Conservation (phyloP, 2,329 filamentous ascomycete species). For the Boeremia lycopersici region DNA sequence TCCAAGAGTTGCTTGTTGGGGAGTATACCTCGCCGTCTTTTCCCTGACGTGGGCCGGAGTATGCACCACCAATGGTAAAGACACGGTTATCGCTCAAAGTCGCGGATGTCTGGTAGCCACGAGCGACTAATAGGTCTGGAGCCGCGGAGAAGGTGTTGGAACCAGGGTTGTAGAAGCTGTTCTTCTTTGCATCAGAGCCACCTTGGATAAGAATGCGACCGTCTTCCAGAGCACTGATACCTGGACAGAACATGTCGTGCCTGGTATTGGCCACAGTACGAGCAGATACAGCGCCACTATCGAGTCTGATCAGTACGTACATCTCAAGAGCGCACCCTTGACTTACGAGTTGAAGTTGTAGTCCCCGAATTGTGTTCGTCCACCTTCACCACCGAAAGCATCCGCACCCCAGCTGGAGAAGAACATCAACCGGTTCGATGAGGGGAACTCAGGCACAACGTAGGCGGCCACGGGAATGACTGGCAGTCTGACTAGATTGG, state of each 20-base stretch:
- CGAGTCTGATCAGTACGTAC: conserved; percentile 5
- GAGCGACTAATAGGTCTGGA: conserved; percentile 30
- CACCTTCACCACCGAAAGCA: conserved; percentile 32
- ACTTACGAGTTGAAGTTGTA: conserved; percentile 35
- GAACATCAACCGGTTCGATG: conserved; percentile 28
- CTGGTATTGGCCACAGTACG: conserved; percentile 32
- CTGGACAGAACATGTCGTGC: conserved; percentile 38
- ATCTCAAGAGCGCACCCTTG: too few relatives aligned
- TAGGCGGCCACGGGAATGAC: conserved; percentile 40
- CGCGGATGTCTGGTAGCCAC: conserved; percentile 30
- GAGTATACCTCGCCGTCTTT: conserved; percentile 35
- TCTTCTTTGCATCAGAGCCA: conserved; percentile 30
- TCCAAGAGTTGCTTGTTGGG: conserved; percentile 29
- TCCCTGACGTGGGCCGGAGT: conserved; percentile 27
- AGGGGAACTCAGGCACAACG: conserved; percentile 33
- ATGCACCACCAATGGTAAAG: conserved; percentile 37
- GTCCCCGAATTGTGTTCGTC: conserved; percentile 32
- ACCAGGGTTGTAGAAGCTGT: conserved; percentile 29
- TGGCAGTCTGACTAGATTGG: conserved; percentile 32
- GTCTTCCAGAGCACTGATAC: conserved; percentile 31
- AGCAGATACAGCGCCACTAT: conserved; percentile 29
- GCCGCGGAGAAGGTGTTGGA: conserved; percentile 26
- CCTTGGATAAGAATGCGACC: conserved; percentile 33
- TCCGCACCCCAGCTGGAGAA: conserved; percentile 38
- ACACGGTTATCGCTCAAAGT: conserved; percentile 29